Conservation (phyloP, 352 stramenopile genomes). For the Phytophthora fragariaefolia region DNA sequence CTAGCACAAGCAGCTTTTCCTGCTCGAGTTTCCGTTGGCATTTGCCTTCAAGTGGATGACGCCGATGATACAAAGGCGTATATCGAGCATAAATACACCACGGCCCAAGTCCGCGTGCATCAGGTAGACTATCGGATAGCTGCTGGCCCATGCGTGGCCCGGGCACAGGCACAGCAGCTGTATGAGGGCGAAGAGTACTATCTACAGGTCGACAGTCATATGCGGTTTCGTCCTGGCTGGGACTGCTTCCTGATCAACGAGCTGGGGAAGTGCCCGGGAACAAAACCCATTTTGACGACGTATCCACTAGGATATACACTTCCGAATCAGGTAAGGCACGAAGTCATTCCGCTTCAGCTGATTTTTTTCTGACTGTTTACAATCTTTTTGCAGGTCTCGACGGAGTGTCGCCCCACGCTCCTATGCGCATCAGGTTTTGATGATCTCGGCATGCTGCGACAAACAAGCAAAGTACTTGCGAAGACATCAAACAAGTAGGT, state of each 20-base stretch:
- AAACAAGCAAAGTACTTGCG: slow-evolving; percentile 64
- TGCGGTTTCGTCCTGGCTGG: slow-evolving; percentile 87
- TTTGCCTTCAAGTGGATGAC: slow-evolving; percentile 88
- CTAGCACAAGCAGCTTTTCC: slow-evolving; percentile 65
- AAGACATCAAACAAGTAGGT: slow-evolving; percentile 40
- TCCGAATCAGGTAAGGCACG: slow-evolving; percentile 55
- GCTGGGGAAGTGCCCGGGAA: slow-evolving; percentile 48
- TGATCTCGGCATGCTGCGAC: slow-evolving; percentile 53
- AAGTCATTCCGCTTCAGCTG: not conserved
- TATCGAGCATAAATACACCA: slow-evolving; percentile 44
- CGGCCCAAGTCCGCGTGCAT: slow-evolving; percentile 49
- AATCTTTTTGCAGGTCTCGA: slow-evolving; percentile 40
- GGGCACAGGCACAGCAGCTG: slow-evolving; percentile 79
- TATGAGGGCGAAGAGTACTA: slow-evolving; percentile 89
- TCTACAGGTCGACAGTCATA: slow-evolving; percentile 97
- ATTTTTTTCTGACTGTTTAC: slow-evolving; percentile 6
- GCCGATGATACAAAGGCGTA: slow-evolving; percentile 50
- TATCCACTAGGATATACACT: slow-evolving; percentile 94
- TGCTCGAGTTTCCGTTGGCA: slow-evolving; percentile 79
- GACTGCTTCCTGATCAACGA: slow-evolving; percentile 91
- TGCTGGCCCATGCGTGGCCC: slow-evolving; percentile 91
- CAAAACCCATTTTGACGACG: slow-evolving; percentile 91
- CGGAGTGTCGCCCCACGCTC: slow-evolving; percentile 59
- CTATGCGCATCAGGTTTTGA: slow-evolving; percentile 73
- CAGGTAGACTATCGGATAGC: slow-evolving; percentile 79